A percentile compares a stretch with the other conserved stretches of the same genome.
These are phyloP conservation scores for Letharia lupina DNA, from an alignment of 495 filamentous ascomycete species.

Conservation along the genomic window DNA sequence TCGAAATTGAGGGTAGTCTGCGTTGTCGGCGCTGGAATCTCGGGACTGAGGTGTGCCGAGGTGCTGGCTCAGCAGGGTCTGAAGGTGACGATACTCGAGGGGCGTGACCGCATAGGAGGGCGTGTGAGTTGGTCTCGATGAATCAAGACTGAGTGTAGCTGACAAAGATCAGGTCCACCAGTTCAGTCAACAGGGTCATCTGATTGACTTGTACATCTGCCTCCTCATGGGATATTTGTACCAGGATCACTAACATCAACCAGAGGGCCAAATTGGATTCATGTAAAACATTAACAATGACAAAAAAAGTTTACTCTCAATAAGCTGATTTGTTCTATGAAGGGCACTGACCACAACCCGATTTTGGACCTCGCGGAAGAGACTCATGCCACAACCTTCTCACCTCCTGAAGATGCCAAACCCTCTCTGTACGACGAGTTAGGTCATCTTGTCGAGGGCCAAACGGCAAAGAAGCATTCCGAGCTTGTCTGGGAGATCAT, in stretches of 20 bases:
- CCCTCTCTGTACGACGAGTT: conserved; percentile 53
- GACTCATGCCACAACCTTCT: conserved; percentile 52
- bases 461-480: conserved; percentile 45
- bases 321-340: neutral
- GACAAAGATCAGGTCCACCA: conserved; percentile 25
- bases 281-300: neutral
- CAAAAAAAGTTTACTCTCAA: neutral
- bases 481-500: conserved; percentile 73
- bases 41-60: conserved; percentile 83
- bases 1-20: conserved; percentile 38
- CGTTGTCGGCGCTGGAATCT: conserved; percentile 76
- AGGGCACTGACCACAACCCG: conserved; percentile 71
- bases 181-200: conserved; percentile 33
- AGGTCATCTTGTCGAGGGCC: conserved; percentile 48
- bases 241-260: neutral
- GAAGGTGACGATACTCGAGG: conserved; percentile 79
- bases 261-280: conserved; percentile 33
- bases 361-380: conserved; percentile 68
- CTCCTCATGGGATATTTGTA: neutral
- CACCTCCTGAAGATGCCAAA: conserved; percentile 44
- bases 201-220: conserved; percentile 44
- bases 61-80: conserved; percentile 70
- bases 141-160: neutral
- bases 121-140: conserved; percentile 44
- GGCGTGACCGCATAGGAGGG: conserved; percentile 73